Percentiles rank a stretch among this genome's conserved stretches.
phyloP scores from a whole-genome alignment of 176 grass and related monocot species.

The Urochloa ruziziensis region DNA sequence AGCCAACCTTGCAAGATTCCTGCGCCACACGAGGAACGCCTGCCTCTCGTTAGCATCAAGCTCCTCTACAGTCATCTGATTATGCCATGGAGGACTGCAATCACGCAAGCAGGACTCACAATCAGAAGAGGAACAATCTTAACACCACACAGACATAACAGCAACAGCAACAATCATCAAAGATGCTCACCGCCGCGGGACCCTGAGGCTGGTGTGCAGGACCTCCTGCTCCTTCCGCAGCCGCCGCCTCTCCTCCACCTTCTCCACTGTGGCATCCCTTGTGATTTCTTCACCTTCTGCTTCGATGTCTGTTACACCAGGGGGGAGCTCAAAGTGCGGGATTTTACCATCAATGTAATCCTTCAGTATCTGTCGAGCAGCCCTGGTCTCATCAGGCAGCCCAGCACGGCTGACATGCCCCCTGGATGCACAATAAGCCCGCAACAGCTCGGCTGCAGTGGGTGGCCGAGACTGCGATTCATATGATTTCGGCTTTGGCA shows the following conservation, averaged over 20 bases:
- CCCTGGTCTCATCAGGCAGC: slow-evolving; percentile 75
- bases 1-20: slow-evolving; percentile 76
- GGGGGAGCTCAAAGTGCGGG: slow-evolving; percentile 67
- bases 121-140: slow-evolving; percentile 4
- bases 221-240: slow-evolving; percentile 76
- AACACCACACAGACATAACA: background rate
- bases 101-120: background rate
- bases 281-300: background rate
- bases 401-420: slow-evolving; percentile 82
- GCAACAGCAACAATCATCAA: background rate
- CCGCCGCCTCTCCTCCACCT: slow-evolving; percentile 46
- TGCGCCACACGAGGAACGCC: slow-evolving; percentile 82
- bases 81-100: slow-evolving; percentile 72
- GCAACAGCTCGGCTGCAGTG: slow-evolving; percentile 62
- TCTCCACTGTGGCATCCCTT: slow-evolving; percentile 62
- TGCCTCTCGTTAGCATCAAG: slow-evolving; percentile 66
- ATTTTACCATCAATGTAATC: slow-evolving; percentile 94
- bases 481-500: slow-evolving; percentile 74
- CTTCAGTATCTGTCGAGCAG: slow-evolving; percentile 83
- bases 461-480: slow-evolving; percentile 63
- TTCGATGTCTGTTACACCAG: background rate
- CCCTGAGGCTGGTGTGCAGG: slow-evolving; percentile 65
- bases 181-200: slow-evolving; percentile 68
- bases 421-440: slow-evolving; percentile 70
- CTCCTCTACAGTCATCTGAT: slow-evolving; percentile 71